These are phyloP conservation scores for Raffaelea arxii DNA, from an alignment of 2,329 filamentous ascomycete genomes.

Conservation along the genomic window DNA sequence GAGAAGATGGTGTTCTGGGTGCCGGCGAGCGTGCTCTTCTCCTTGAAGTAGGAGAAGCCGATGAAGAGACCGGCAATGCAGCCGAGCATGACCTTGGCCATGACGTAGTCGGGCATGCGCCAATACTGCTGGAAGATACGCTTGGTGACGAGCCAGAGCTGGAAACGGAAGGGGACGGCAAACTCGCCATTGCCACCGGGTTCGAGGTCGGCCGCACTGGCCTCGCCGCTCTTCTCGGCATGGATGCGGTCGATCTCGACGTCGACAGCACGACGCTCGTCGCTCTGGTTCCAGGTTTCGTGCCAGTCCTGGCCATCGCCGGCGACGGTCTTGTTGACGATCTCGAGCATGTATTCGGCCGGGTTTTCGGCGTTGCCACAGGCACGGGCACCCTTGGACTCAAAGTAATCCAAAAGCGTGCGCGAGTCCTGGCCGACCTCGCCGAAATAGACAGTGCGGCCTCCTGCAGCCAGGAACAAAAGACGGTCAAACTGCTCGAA, in stretches of 20 bases:
- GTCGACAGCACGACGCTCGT: conserved; percentile 46
- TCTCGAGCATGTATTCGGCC: conserved; percentile 69
- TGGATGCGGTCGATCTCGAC: conserved; percentile 48
- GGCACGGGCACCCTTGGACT: conserved; percentile 54
- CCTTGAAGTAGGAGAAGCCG: conserved; percentile 69
- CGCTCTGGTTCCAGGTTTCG: conserved; percentile 47
- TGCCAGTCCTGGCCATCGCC: conserved; percentile 55
- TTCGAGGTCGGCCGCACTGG: conserved; percentile 21
- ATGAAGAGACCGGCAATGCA: conserved; percentile 61
- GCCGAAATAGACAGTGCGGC: conserved; percentile 73
- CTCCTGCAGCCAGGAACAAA: conserved; percentile 66
- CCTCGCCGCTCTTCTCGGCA: conserved; percentile 21
- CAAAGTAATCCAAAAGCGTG: conserved; percentile 65
- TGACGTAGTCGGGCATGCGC: conserved; percentile 83
- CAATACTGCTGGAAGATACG: conserved; percentile 88
- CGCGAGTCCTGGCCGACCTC: conserved; percentile 59
- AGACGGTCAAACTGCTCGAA: conserved; percentile 86
- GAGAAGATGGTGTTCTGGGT: conserved; percentile 78
- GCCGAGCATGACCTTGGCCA: conserved; percentile 66
- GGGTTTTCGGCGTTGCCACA: conserved; percentile 66
- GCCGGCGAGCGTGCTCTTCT: conserved; percentile 61
- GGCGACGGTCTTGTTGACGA: conserved; percentile 54
- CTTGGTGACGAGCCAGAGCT: conserved; percentile 56
- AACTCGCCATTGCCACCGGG: conserved; percentile 59
- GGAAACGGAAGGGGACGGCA: conserved; percentile 60